Evolutionary conservation across 306 rosid genomes (phyloP), one percentile per base, ranked within the genome.

Genomic region (Argentina anserina): DNA sequence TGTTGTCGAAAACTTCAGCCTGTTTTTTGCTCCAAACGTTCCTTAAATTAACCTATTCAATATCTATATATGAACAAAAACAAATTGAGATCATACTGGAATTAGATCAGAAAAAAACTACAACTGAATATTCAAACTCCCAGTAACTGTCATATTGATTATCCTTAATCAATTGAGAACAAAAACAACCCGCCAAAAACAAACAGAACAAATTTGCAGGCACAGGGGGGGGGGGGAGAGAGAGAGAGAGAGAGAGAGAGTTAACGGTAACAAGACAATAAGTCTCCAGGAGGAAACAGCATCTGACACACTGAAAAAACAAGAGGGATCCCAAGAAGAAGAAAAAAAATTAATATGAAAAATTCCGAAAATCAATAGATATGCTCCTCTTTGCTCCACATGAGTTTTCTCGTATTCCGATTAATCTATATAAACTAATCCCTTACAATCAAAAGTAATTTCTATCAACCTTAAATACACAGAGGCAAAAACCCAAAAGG

Each of bases 261-360:
- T 33, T 28, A 62, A 36, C 40, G 63, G 26, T 25, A 59, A 37
- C 28, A 42, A 50, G n/a, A 69, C 28, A n/a, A 69, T 23, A 75
- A 65, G 75, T 70, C n/a, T 80, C 25, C 36, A 45, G 53, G 64
- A 69, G 53, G 64, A 69, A 75, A 70, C 71, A 65, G 9, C 45
- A 75, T 70, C 68, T 65, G 80, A 70, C 73, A 41, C 41, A 6
- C 41, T 20, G 6, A 25, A 56, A 41, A 76, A 59, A 55, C 15
- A 66, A 37, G 49, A 66, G 66, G 71, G 56, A 76, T 76, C 81
- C 80, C 80, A 31, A 69, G 67, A 80, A 66, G 14, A 69, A 63
- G 3, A 11, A 6, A 25, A 11, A 50, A 8, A 25, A 62, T 34
- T 62, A 43, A 33, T 17, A 18, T 34, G 43, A 34, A 62, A 55